Evolutionary conservation across 345 rosid genomes (phyloP).

Genomic region (Lagerstroemia speciosa): DNA sequence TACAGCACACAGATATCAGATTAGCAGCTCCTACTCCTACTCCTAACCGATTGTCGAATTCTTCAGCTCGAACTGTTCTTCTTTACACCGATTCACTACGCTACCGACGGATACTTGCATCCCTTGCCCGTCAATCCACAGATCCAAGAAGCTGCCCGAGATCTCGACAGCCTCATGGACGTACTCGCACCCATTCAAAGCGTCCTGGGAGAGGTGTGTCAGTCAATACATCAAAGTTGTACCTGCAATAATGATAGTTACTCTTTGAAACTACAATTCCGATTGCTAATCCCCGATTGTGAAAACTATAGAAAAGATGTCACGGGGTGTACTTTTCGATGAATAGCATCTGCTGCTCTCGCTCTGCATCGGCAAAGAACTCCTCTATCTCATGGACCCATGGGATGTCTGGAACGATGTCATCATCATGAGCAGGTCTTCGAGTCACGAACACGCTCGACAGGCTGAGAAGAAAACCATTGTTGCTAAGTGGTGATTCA

Average conservation of each 20-base stretch:
- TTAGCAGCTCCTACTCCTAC: too few species aligned
- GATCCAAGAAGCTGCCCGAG: background rate
- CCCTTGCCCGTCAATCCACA: background rate
- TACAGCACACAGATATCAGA: background rate
- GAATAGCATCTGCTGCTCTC: constrained; percentile 41
- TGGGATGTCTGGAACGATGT: constrained; percentile 26
- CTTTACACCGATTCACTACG: constrained; percentile 1
- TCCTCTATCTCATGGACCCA: constrained; percentile 55
- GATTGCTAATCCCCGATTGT: background rate
- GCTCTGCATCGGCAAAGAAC: constrained; percentile 55
- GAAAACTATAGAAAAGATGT: background rate
- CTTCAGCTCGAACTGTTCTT: background rate
- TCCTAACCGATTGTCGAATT: background rate
- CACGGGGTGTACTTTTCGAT: constrained; percentile 39
- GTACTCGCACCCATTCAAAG: constrained; percentile 61
- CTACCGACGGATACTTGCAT: background rate
- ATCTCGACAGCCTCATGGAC: constrained; percentile 23
- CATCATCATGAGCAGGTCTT: constrained; percentile 5
- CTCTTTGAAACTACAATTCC: background rate
- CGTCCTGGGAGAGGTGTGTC: constrained; percentile 73
- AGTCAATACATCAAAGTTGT: constrained; percentile 62
- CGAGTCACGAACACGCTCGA: background rate
- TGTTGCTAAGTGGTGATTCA: background rate
- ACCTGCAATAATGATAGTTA: constrained; percentile 18
- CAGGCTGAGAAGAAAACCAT: background rate